A percentile compares a stretch with the other conserved stretches of the same genome.
Evolutionary conservation across 2,329 filamentous ascomycete genomes (phyloP).

Genomic region (Chaetomium sp.): DNA sequence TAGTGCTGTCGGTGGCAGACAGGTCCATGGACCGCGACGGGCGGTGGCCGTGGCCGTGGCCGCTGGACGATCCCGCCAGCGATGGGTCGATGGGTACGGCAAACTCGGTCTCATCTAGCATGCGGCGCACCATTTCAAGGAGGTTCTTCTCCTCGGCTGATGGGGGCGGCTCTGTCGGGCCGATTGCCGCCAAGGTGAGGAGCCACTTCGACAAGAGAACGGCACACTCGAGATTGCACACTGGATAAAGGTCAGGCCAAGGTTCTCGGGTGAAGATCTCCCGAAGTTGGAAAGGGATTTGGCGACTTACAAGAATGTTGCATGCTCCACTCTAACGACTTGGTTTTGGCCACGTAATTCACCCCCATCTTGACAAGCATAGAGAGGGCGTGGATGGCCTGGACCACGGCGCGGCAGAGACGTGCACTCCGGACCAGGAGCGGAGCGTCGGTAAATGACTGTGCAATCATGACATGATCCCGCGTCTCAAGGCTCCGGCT

Average conservation of each 20-base stretch:
- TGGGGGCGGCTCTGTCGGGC: slow-evolving; percentile 52
- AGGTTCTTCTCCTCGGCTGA: slow-evolving; percentile 57
- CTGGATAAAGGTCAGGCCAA: slow-evolving; percentile 38
- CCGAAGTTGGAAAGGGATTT: background rate
- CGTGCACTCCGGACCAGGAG: slow-evolving; percentile 60
- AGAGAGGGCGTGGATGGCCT: slow-evolving; percentile 68
- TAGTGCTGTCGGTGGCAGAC: slow-evolving; percentile 50
- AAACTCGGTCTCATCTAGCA: slow-evolving; percentile 65
- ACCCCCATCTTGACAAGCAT: slow-evolving; percentile 66
- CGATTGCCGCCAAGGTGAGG: slow-evolving; percentile 56
- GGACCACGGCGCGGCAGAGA: slow-evolving; percentile 65
- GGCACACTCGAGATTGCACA: slow-evolving; percentile 65
- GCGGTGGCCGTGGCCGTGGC: slow-evolving; percentile 38
- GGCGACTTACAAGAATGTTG: slow-evolving; percentile 58
- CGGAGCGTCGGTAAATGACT: slow-evolving; percentile 60
- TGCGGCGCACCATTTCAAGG: slow-evolving; percentile 58
- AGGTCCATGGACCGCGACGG: slow-evolving; percentile 46
- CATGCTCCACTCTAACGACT: slow-evolving; percentile 64
- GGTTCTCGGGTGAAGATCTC: background rate
- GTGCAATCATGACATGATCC: slow-evolving; percentile 63
- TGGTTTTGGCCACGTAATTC: slow-evolving; percentile 63
- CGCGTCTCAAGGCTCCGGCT: slow-evolving; percentile 65
- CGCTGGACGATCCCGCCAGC: slow-evolving; percentile 44
- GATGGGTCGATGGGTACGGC: slow-evolving; percentile 62
- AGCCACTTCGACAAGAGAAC: slow-evolving; percentile 64